phyloP scores from a whole-genome alignment of 495 filamentous ascomycete species.

The Penicillium goetzii region DNA sequence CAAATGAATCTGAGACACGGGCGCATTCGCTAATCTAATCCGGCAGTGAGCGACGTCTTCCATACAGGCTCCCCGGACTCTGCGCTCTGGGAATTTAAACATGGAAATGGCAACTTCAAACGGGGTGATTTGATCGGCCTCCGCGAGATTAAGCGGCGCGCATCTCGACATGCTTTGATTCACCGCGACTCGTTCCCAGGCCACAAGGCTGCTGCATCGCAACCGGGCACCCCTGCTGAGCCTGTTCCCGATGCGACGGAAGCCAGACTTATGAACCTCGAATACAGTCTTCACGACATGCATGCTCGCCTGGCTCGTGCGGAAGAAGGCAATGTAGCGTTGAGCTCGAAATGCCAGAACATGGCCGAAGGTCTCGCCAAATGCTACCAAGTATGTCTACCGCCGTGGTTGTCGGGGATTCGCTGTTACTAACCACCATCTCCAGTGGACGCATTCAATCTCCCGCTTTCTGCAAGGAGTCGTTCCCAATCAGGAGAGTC shows the following conservation, averaged over 20 bases:
- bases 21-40: constrained; percentile 17
- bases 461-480: constrained; percentile 71
- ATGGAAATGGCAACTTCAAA: constrained; percentile 97
- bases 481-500: constrained; percentile 66
- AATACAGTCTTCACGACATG: constrained; percentile 83
- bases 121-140: constrained; percentile 89
- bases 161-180: constrained; percentile 93
- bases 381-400: constrained; percentile 66
- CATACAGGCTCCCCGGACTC: constrained; percentile 96
- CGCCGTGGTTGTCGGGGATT: background rate
- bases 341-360: constrained; percentile 79
- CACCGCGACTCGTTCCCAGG: constrained; percentile 89
- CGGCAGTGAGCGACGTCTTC: constrained; percentile 94
- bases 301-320: constrained; percentile 72
- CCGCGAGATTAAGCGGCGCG: constrained; percentile 93
- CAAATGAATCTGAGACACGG: background rate
- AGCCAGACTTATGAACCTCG: constrained; percentile 72
- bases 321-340: constrained; percentile 78
- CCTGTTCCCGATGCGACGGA: constrained; percentile 78
- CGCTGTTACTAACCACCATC: background rate
- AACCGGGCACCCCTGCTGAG: constrained; percentile 84
- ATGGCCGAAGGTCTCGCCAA: constrained; percentile 80
- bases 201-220: constrained; percentile 72
- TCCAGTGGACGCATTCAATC: constrained; percentile 73
- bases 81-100: constrained; percentile 98